A percentile compares a stretch with the other conserved stretches of the same genome.
Conservation (phyloP, 257 asterid genomes). For the Cordia subcordata region DNA sequence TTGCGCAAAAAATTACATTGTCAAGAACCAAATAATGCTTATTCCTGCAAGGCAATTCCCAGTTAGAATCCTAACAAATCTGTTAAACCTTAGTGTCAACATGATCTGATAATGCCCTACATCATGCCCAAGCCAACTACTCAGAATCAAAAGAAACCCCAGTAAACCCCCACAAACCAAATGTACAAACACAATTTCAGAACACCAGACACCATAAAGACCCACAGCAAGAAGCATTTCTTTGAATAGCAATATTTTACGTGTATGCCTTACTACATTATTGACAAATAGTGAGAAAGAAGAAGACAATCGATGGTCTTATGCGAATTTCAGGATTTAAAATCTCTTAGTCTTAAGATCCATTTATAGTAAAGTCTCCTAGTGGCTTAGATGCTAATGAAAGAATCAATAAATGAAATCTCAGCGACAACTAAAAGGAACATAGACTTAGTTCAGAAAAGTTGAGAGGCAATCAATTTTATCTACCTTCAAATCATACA, state of each 20-base stretch:
- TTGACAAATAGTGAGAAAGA: too few relatives aligned
- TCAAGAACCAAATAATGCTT: conserved; percentile 87
- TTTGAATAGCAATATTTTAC: too few relatives aligned
- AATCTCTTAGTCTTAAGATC: too few relatives aligned
- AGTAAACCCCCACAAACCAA: conserved; percentile 53
- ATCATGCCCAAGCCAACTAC: conserved; percentile 96
- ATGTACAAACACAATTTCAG: conserved; percentile 42
- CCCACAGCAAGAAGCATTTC: conserved; percentile 31
- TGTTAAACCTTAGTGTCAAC: conserved; percentile 32
- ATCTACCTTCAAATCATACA: conserved; percentile 65
- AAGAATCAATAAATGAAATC: too few relatives aligned
- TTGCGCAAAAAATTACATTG: too few relatives aligned
- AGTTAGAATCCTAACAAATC: conserved; percentile 51
- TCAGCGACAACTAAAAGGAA: neutral
- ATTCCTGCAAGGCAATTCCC: conserved; percentile 82
- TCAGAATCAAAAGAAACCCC: conserved; percentile 88
- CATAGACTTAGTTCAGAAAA: neutral
- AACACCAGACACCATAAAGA: conserved; percentile 61
- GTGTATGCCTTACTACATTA: too few relatives aligned
- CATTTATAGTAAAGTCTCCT: too few relatives aligned
- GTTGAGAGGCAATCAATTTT: neutral
- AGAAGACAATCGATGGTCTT: too few relatives aligned
- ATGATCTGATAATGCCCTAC: conserved; percentile 74
- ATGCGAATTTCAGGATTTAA: too few relatives aligned
- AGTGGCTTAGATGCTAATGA: too few relatives aligned